phyloP scores from a whole-genome alignment of 139 green algal species.

The Ettlia oleoabundans region DNA sequence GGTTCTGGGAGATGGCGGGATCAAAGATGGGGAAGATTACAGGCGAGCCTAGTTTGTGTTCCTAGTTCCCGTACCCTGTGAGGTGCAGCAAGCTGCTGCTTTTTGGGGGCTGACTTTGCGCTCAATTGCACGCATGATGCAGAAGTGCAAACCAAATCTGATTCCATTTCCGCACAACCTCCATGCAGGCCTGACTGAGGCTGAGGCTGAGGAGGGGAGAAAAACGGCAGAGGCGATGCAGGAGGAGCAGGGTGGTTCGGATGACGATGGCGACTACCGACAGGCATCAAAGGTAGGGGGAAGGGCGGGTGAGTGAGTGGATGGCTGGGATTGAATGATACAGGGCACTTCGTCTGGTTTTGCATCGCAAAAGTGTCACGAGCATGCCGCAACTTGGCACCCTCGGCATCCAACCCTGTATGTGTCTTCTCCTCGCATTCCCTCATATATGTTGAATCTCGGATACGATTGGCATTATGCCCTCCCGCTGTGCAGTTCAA shows the following conservation, averaged over 20 bases:
- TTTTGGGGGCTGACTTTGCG: no score
- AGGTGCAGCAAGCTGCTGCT: background rate
- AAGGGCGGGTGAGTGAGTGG: no score
- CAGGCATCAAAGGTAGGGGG: conserved; percentile 34
- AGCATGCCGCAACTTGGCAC: no score
- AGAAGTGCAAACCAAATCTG: background rate
- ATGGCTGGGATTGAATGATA: no score
- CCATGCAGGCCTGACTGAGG: conserved; percentile 77
- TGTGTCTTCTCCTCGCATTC: no score
- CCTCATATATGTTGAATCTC: no score
- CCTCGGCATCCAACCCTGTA: no score
- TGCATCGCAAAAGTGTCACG: no score
- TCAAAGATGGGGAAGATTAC: conserved; percentile 96
- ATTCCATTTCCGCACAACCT: background rate
- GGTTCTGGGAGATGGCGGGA: conserved; percentile 97
- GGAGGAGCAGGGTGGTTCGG: conserved; percentile 48
- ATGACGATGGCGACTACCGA: conserved; percentile 53
- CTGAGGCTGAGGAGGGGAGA: conserved; percentile 75
- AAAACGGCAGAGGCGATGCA: conserved; percentile 55
- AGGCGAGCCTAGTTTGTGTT: conserved; percentile 20
- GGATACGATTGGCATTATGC: background rate
- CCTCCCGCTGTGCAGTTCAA: conserved; percentile 71
- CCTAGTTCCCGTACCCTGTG: background rate
- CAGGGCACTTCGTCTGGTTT: no score
- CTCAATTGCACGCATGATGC: background rate